Conservation (phyloP, 225 moss, liverwort and hornwort genomes). For the Polytrichum commune region DNA sequence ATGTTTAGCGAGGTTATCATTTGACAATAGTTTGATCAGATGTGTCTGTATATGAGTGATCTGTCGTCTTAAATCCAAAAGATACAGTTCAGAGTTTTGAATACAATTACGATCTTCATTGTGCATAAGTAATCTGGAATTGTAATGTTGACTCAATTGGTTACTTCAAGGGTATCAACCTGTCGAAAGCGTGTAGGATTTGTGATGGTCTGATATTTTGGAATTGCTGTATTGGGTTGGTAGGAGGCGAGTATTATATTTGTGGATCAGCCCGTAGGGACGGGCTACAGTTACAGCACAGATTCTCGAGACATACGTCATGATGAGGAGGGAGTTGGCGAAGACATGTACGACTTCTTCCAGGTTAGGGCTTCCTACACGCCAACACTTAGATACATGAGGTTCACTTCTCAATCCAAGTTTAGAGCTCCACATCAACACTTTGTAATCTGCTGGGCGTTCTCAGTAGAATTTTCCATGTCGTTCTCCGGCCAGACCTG, state of each 20-base stretch:
- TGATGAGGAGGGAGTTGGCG: constrained; percentile 70
- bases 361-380: constrained; percentile 35
- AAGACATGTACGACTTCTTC: constrained; percentile 81
- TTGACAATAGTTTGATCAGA: too few species aligned
- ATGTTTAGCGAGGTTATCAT: too few species aligned
- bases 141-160: neutral
- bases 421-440: too few species aligned
- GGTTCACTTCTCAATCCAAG: neutral
- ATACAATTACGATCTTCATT: neutral
- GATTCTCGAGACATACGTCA: constrained; percentile 65
- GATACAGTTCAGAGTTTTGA: neutral
- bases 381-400: too few species aligned
- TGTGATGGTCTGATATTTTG: neutral
- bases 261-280: constrained; percentile 82
- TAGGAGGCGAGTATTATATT: constrained; percentile 72
- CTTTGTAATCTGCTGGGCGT: too few species aligned
- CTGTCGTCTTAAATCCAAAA: too few species aligned
- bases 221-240: constrained; percentile 9
- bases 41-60: too few species aligned
- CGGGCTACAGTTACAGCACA: constrained; percentile 76
- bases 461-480: too few species aligned
- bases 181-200: neutral
- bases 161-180: neutral
- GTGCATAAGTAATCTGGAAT: neutral
- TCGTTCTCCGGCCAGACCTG: neutral